Conservation (phyloP, 306 rosid genomes). For the Vigna angularis region DNA sequence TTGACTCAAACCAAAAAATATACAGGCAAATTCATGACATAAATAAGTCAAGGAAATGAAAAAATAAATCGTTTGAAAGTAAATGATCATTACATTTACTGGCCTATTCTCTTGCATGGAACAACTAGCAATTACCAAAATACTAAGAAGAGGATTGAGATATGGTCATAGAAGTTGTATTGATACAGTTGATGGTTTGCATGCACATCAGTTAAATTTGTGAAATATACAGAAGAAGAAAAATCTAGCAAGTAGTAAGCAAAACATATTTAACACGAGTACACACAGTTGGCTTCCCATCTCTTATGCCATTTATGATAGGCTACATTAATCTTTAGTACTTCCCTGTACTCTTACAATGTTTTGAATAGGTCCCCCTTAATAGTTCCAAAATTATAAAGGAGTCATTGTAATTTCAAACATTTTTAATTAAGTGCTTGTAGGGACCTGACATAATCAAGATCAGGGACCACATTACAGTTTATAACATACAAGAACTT, state of each 20-base stretch:
- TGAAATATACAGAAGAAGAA: slow-evolving; percentile 17
- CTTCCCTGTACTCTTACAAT: neutral
- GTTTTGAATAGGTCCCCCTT: neutral
- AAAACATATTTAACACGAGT: slow-evolving; percentile 11
- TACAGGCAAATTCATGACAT: slow-evolving; percentile 4
- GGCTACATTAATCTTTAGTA: slow-evolving; percentile 11
- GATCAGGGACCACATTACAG: slow-evolving; percentile 17
- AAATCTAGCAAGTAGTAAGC: slow-evolving; percentile 15
- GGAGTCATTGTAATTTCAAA: neutral
- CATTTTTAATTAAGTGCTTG: neutral
- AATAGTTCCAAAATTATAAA: slow-evolving; percentile 1
- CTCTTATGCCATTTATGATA: slow-evolving; percentile 26
- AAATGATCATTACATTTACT: neutral
- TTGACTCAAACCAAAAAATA: slow-evolving; percentile 25
- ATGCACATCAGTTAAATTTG: neutral
- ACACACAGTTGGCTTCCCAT: slow-evolving; percentile 27
- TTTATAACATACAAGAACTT: slow-evolving; percentile 2
- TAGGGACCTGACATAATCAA: slow-evolving; percentile 22
- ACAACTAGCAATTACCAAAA: neutral
- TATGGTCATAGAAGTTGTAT: neutral
- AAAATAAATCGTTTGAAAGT: neutral
- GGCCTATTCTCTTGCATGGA: neutral
- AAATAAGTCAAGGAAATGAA: neutral
- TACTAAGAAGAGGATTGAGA: neutral
- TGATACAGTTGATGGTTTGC: slow-evolving; percentile 26